A percentile compares a stretch with the other conserved stretches of the same genome.
phyloP scores from a whole-genome alignment of 2,329 filamentous ascomycete species.

The Daldinia sp. region DNA sequence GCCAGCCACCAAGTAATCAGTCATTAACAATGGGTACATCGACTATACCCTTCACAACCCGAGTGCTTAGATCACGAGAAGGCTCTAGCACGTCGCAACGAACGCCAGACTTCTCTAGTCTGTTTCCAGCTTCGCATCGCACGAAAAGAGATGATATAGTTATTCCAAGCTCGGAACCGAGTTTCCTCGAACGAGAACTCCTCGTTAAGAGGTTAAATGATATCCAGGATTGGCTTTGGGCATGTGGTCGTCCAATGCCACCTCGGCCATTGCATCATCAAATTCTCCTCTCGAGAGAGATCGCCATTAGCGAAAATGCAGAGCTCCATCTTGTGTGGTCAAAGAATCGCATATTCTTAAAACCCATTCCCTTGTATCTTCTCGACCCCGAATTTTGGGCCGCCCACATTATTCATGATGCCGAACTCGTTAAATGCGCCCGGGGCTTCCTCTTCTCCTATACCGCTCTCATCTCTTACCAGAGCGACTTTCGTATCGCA shows the following conservation, averaged over 20 bases:
- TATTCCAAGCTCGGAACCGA: slow-evolving; percentile 33
- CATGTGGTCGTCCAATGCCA: slow-evolving; percentile 48
- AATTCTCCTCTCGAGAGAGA: slow-evolving; percentile 45
- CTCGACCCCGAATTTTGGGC: slow-evolving; percentile 50
- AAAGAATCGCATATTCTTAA: slow-evolving; percentile 50
- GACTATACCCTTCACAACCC: slow-evolving; percentile 30
- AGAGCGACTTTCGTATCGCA: slow-evolving; percentile 52
- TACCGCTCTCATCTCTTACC: slow-evolving; percentile 48
- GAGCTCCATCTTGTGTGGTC: slow-evolving; percentile 53
- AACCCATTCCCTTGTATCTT: slow-evolving; percentile 53
- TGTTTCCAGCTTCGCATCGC: slow-evolving; percentile 46
- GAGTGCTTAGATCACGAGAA: slow-evolving; percentile 15
- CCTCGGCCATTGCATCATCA: slow-evolving; percentile 52
- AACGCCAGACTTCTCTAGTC: slow-evolving; percentile 21
- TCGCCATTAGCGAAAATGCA: slow-evolving; percentile 50
- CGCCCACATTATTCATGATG: slow-evolving; percentile 34
- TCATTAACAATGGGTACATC: slow-evolving; percentile 5
- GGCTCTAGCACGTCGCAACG: neutral
- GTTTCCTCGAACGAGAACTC: slow-evolving; percentile 45
- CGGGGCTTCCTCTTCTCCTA: slow-evolving; percentile 52
- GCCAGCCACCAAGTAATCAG: neutral
- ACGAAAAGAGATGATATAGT: slow-evolving; percentile 44
- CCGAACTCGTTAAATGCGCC: slow-evolving; percentile 45
- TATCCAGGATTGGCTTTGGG: slow-evolving; percentile 46
- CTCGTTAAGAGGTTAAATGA: slow-evolving; percentile 44